phyloP scores from a whole-genome alignment of 2,329 filamentous ascomycete species.

The Westerdykella aurantiaca region DNA sequence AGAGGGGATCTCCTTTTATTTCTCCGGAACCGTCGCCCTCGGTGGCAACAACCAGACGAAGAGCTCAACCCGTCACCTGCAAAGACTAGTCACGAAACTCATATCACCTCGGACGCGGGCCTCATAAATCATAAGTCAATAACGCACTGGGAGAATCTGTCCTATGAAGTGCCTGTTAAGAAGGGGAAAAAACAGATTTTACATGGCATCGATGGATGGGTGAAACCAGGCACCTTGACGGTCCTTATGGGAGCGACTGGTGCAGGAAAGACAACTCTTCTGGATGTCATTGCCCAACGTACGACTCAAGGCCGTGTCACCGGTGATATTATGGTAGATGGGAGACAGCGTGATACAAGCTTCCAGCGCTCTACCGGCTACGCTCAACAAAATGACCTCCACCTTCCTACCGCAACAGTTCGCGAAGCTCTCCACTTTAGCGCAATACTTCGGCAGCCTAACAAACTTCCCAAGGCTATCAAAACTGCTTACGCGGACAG shows the following conservation, averaged over 20 bases:
- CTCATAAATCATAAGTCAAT: too few species aligned
- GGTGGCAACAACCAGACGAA: background rate
- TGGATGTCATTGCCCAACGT: constrained; percentile 28
- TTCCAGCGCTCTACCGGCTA: constrained; percentile 33
- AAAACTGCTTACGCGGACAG: constrained; percentile 25
- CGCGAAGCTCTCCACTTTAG: constrained; percentile 28
- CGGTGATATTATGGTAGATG: constrained; percentile 27
- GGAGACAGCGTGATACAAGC: constrained; percentile 17
- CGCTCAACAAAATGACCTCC: constrained; percentile 30
- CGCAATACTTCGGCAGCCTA: constrained; percentile 24
- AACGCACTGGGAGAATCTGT: constrained; percentile 47
- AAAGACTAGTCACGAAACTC: too few species aligned
- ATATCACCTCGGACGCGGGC: too few species aligned
- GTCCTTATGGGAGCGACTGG: constrained; percentile 33
- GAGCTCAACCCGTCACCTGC: background rate
- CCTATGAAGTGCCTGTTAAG: constrained; percentile 61
- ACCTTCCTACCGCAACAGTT: constrained; percentile 23
- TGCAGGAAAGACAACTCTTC: constrained; percentile 32
- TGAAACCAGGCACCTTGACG: constrained; percentile 50
- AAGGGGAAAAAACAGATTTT: constrained; percentile 42
- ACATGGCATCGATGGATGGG: constrained; percentile 49
- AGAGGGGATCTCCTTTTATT: background rate
- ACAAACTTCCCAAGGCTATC: constrained; percentile 14
- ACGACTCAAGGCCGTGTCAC: constrained; percentile 24
- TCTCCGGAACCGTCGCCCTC: too few species aligned